phyloP scores from a whole-genome alignment of 2,329 filamentous ascomycete species.

The Fusarium piperis region DNA sequence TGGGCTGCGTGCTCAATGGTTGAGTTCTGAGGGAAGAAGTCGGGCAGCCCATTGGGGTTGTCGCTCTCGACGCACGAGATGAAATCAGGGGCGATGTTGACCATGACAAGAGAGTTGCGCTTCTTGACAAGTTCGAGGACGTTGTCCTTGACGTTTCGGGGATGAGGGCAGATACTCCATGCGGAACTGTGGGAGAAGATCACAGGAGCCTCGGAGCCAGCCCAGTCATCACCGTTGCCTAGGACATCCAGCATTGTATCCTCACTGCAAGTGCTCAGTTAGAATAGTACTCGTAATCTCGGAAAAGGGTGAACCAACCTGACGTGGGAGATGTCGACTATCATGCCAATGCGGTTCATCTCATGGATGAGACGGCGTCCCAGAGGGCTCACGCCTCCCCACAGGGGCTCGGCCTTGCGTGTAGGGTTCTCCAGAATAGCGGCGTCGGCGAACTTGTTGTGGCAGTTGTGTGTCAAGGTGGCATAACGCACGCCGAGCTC shows the following conservation, averaged over 20 bases:
- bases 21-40: slow-evolving; percentile 72
- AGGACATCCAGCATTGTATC: slow-evolving; percentile 90
- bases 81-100: slow-evolving; percentile 88
- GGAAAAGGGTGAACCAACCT: slow-evolving; percentile 45
- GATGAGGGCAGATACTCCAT: slow-evolving; percentile 83
- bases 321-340: slow-evolving; percentile 87
- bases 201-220: slow-evolving; percentile 79
- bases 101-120: slow-evolving; percentile 83
- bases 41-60: slow-evolving; percentile 71
- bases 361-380: slow-evolving; percentile 79
- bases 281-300: neutral
- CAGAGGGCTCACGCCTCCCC: slow-evolving; percentile 76
- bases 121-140: slow-evolving; percentile 80
- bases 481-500: slow-evolving; percentile 85
- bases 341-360: slow-evolving; percentile 95
- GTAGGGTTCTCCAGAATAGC: slow-evolving; percentile 70
- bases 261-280: slow-evolving; percentile 53
- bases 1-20: slow-evolving; percentile 81
- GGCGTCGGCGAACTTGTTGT: slow-evolving; percentile 89
- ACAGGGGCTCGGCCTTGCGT: slow-evolving; percentile 65
- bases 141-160: slow-evolving; percentile 88
- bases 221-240: slow-evolving; percentile 69
- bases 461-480: slow-evolving; percentile 92
- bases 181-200: slow-evolving; percentile 92
- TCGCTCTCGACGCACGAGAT: slow-evolving; percentile 75